Evolutionary conservation across 495 filamentous ascomycete species (phyloP), one percentile per base, ranked within the genome.

Genomic region (Neurospora sp.): DNA sequence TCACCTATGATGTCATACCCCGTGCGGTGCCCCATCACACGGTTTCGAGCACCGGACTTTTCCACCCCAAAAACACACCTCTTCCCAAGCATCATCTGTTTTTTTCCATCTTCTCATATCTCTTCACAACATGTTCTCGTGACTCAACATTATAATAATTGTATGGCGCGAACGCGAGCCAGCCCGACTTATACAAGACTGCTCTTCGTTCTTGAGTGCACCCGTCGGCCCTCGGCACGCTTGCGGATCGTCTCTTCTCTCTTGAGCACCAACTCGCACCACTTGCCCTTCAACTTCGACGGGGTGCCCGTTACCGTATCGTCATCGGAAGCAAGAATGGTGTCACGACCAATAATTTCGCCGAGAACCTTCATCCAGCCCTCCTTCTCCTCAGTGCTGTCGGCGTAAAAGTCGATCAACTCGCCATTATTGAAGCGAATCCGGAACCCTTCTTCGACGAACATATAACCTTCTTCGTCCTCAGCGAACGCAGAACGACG

Each of bases 401-500:
- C 96, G 74, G 96, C 96, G 76, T 99, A 99, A 82, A 99, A 99
- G 81, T 99, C 96, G 74, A 99, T 99, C 48, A 95, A 89, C 82
- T 99, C 96, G 69, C 96, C 96, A 78, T 99, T 99, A 73, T 91
- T 94, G 82, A 99, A 99, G 70, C 94, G 93, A 80, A 99, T 95
- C 41, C 96, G 92, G 89, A 99, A 99, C 14, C 96, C 96, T 79
- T 98, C 96, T 82, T 99, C 96, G 31, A 99, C 96, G 76, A 98
- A 98, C 94, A 98, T 97, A 84, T 98, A 99, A 68, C 96, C 96
- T 77, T 99, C 96, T 81, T 98, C 96, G 77, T 98, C 96, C 81
- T 98, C 96, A 9, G 96, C 94, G 76, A 99, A 99, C 38, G 93
- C 96, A 70, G 93, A 96, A 78, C 96, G 94, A 42, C 96, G 90